These are phyloP conservation scores for Oxyria digyna DNA, from an alignment of 148 eudicot genomes.

Conservation along the genomic window DNA sequence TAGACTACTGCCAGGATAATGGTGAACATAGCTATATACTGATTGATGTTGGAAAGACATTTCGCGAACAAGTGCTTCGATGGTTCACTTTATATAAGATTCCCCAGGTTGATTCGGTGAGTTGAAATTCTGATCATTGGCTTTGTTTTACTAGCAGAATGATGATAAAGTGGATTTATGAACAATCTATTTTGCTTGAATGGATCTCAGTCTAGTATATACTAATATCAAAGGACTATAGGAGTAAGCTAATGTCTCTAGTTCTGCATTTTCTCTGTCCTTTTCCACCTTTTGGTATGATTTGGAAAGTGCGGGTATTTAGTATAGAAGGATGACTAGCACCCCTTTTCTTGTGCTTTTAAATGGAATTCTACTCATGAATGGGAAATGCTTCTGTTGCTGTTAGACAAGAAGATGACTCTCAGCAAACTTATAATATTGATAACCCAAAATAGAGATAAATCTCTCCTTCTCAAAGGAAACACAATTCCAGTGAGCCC, in stretches of 20 bases:
- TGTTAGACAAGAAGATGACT: too few species aligned
- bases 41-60: slow-evolving; percentile 91
- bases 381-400: neutral
- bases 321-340: neutral
- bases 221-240: neutral
- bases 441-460: too few species aligned
- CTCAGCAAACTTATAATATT: too few species aligned
- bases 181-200: neutral
- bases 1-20: slow-evolving; percentile 49
- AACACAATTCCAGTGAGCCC: too few species aligned
- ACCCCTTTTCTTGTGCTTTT: neutral
- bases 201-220: neutral
- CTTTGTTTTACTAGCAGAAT: neutral
- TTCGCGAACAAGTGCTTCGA: slow-evolving; percentile 85
- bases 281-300: neutral
- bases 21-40: slow-evolving; percentile 60
- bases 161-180: neutral
- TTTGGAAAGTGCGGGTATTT: neutral
- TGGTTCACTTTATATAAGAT: slow-evolving; percentile 87
- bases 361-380: neutral
- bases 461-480: too few species aligned
- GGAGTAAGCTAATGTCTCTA: too few species aligned
- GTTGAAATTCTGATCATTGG: slow-evolving; percentile 14
- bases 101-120: slow-evolving; percentile 87
- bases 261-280: neutral